phyloP scores from a whole-genome alignment of 73 alveolate genomes.

The Paraurostyla sp. region DNA sequence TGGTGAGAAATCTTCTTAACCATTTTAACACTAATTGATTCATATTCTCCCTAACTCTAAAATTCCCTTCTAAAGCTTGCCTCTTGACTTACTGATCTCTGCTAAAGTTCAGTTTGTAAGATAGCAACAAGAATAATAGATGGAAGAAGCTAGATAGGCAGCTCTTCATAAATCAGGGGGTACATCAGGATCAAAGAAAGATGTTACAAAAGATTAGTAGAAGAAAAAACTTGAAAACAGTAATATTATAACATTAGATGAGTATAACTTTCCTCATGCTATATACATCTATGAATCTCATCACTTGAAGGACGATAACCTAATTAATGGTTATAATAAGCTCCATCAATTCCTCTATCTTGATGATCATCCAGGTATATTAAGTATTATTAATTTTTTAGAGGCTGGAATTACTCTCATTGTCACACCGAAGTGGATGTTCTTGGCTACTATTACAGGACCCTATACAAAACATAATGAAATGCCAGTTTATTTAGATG shows the following conservation, averaged over 20 bases:
- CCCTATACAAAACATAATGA: constrained; percentile 56
- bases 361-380: constrained; percentile 51
- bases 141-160: constrained; percentile 16
- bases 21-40: constrained; percentile 42
- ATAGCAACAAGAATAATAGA: constrained; percentile 9
- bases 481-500: constrained; percentile 63
- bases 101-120: constrained; percentile 28
- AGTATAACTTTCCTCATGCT: constrained; percentile 72
- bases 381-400: background rate
- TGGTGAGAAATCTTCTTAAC: constrained; percentile 58
- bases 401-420: constrained; percentile 64
- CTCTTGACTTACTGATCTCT: constrained; percentile 62
- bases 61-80: constrained; percentile 62
- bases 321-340: constrained; percentile 50
- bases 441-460: constrained; percentile 55
- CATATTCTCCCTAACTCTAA: constrained; percentile 64
- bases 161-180: background rate
- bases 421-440: constrained; percentile 73
- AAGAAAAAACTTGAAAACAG: background rate
- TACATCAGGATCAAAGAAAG: background rate
- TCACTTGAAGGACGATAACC: constrained; percentile 48
- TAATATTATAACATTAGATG: constrained; percentile 46
- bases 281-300: constrained; percentile 39
- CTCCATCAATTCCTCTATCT: constrained; percentile 35
- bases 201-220: background rate